Conservation (phyloP, 2,329 filamentous ascomycete genomes). For the Exophiala lecanii-corni region DNA sequence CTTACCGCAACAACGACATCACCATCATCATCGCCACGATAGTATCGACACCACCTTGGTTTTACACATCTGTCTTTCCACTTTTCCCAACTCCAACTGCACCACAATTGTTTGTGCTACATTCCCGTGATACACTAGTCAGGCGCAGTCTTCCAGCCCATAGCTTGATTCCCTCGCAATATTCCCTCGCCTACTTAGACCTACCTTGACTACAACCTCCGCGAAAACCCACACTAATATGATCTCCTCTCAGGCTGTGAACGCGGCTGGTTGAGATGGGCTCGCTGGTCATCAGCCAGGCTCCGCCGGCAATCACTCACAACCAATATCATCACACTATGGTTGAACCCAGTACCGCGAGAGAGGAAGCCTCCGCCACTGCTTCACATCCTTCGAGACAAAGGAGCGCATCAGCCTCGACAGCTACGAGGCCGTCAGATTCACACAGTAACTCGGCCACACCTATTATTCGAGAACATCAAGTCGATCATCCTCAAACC, state of each 20-base stretch:
- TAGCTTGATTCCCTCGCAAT: too few relatives aligned
- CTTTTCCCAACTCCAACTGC: too few relatives aligned
- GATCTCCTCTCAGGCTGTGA: slow-evolving; percentile 17
- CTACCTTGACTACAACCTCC: too few relatives aligned
- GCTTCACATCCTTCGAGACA: slow-evolving; percentile 14
- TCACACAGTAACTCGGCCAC: slow-evolving; percentile 1
- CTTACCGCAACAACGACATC: not conserved
- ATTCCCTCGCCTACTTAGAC: too few relatives aligned
- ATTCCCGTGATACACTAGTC: slow-evolving; percentile 1
- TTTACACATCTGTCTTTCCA: slow-evolving; percentile 1
- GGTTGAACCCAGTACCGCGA: slow-evolving; percentile 42
- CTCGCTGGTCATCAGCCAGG: slow-evolving; percentile 61
- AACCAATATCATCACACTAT: slow-evolving; percentile 63
- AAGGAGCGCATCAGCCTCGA: slow-evolving; percentile 13
- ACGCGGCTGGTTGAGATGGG: slow-evolving; percentile 49
- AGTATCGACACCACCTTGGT: not conserved
- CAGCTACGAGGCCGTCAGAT: slow-evolving; percentile 5
- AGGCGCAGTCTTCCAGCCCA: too few relatives aligned
- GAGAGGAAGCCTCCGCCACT: slow-evolving; percentile 15
- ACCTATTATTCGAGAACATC: slow-evolving; percentile 8
- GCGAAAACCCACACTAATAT: slow-evolving; percentile 15
- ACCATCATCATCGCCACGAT: not conserved
- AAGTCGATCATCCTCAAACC: slow-evolving; percentile 3
- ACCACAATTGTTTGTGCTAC: slow-evolving; percentile 1
- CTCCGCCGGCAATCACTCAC: slow-evolving; percentile 64